Evolutionary conservation across 164 flowering plant species (phyloP), one percentile per base, ranked within the genome.

Genomic region (Tinospora cordifolia): DNA sequence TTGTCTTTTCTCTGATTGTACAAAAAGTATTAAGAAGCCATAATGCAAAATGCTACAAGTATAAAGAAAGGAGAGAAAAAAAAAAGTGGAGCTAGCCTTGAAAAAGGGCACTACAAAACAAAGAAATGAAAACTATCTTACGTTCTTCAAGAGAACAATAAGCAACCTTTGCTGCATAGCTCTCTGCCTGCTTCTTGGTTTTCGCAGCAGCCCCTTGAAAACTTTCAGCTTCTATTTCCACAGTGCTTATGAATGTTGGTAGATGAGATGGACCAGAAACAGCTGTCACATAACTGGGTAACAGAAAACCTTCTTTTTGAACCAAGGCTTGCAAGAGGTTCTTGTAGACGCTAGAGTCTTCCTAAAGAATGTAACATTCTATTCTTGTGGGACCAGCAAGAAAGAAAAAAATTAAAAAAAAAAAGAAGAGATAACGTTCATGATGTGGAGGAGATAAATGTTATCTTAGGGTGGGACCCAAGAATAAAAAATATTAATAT

Each of bases 151-250:
- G 78, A 66, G 19, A 46, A 62, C 67, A 57, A 69, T 75, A 87
- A 46, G 93, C 93, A 75, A 72, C 77, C 73, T 72, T 80, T 47
- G 93, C 91, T 47, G 91, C 93, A 68, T 74, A 71, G 40, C 73
- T 59, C 83, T 87, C 90, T 36, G 93, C 89, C 67, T 79, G 81
- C 77, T 84, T 86, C 81, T 83, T 86, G 71, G 82, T 74, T 68
- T 71, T 86, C 1, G 83, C 84, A 21, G 73, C 74, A 69, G 71
- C 59, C 41, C 93, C 93, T 46, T 65, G 38, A 68, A 79, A 89
- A 63, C 58, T 15, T 64, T 78, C 79, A 24, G 75, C 83, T 36
- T 74, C 75, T 58, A 90, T 36, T 82, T 82, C 82, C 74, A 88
- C 93, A 38, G 78, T 80, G 15, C 79, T 75, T 41, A 36, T n/a